phyloP scores from a whole-genome alignment of 306 rosid species.

The Rubus idaeus region DNA sequence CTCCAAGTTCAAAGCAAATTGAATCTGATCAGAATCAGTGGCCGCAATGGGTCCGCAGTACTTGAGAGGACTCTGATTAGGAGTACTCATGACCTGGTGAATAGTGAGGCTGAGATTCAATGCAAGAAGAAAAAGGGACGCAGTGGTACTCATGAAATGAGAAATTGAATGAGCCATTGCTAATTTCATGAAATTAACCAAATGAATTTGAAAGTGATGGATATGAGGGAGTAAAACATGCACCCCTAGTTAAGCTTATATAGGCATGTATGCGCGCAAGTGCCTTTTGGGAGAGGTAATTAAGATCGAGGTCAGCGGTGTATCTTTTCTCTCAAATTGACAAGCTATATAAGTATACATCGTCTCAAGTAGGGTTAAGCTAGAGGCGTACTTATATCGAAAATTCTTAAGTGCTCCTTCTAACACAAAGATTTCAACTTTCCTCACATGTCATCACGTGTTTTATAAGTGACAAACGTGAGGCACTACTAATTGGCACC shows the following conservation, averaged over 20 bases:
- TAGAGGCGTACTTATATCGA: too few species aligned
- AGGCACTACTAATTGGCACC: too few species aligned
- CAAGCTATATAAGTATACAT: too few species aligned
- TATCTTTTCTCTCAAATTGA: background rate
- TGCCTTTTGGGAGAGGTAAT: background rate
- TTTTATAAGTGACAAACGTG: too few species aligned
- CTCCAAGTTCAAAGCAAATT: constrained; percentile 33
- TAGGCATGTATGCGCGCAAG: background rate
- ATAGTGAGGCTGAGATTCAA: background rate
- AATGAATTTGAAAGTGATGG: background rate
- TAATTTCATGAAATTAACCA: background rate
- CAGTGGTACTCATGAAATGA: background rate
- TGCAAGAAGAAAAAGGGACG: background rate
- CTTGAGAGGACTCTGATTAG: too few species aligned
- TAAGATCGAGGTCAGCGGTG: background rate
- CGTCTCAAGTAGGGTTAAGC: too few species aligned
- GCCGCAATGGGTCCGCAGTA: constrained; percentile 2
- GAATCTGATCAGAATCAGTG: constrained; percentile 14
- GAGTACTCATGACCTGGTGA: background rate
- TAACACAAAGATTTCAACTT: too few species aligned
- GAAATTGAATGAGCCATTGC: background rate
- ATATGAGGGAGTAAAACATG: background rate
- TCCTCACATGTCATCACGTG: too few species aligned
- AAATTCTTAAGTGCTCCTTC: too few species aligned
- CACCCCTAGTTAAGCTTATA: background rate